Evolutionary conservation across 2,329 filamentous ascomycete genomes (phyloP), one percentile per base, ranked within the genome.

Genomic region (Aspergillus sp.): DNA sequence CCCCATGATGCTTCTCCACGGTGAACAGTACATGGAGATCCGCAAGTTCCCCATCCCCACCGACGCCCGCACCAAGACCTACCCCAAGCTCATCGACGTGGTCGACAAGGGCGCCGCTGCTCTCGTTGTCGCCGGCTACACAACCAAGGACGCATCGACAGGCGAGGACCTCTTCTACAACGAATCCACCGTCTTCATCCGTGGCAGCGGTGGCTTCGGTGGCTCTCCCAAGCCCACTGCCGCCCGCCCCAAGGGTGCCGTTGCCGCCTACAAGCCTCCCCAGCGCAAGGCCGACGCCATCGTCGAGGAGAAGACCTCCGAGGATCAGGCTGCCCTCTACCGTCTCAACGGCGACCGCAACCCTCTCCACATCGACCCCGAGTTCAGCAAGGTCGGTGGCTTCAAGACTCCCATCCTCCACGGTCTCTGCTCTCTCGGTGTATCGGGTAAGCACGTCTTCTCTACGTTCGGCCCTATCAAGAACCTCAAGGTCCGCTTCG

Each of bases 1-100:
- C 39, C 93, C 93, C 61, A 97, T 96, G 91, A 97, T 97, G 92
- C 86, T 99, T 51, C 89, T 99, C 23, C 95, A 99, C 80, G 95
- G 95, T 72, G 95, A 99, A 82, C 95, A 99, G 77, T 99, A 93
- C 79, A 90, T 99, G 63, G 95, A 99, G 79, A 85, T 99, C 70
- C 87, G 88, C 73, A 91, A 93, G 76, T 96, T 87, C 80, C 95
- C 95, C 41, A 90, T 98, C 68, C 93, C 93, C 37, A 97, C 93
- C 33, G 84, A 87, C 55, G 92, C 85, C 51, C 88, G 86, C 57
- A 87, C 96, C 50, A 76, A 90, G 67, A 91, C 89, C 57, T 86
- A 87, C 70, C 89, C 87, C 59, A 88, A 87, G 74, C 87, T 99
- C 57, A 85, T 99, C 61, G 95, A 99, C 75, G 93, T 98, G 9